Conservation (phyloP, 1,284 basidiomycete genomes). For the Calocybe gambosa region DNA sequence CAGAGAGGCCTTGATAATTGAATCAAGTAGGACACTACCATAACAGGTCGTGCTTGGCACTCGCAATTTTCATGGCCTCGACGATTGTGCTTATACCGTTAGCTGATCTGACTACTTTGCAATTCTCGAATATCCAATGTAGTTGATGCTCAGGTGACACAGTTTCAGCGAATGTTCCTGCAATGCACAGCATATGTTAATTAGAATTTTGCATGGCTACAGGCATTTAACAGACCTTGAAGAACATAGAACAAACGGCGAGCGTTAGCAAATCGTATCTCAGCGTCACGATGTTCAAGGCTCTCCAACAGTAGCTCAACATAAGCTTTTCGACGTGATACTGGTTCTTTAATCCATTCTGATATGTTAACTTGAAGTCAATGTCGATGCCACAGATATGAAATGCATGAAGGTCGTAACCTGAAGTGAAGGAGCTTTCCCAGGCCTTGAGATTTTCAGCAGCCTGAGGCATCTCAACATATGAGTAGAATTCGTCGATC, state of each 20-base stretch:
- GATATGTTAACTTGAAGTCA: neutral
- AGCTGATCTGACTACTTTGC: slow-evolving; percentile 76
- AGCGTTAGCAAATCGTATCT: slow-evolving; percentile 82
- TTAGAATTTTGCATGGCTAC: neutral
- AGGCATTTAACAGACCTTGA: slow-evolving; percentile 57
- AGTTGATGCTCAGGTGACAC: slow-evolving; percentile 90
- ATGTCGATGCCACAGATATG: neutral
- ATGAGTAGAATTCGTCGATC: slow-evolving; percentile 98
- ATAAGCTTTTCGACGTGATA: slow-evolving; percentile 61
- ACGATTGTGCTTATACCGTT: slow-evolving; percentile 85
- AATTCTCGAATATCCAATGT: slow-evolving; percentile 94
- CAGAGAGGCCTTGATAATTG: neutral
- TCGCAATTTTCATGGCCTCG: slow-evolving; percentile 86
- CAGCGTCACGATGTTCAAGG: slow-evolving; percentile 80
- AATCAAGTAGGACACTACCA: slow-evolving; percentile 39
- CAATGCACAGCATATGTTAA: neutral
- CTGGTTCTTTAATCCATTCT: slow-evolving; percentile 77
- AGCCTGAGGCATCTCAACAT: slow-evolving; percentile 91
- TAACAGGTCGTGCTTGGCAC: slow-evolving; percentile 81
- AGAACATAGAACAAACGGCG: slow-evolving; percentile 83
- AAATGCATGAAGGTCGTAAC: slow-evolving; percentile 29
- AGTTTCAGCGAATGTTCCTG: slow-evolving; percentile 90
- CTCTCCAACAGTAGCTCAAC: slow-evolving; percentile 79
- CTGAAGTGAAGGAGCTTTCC: slow-evolving; percentile 75
- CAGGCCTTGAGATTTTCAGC: slow-evolving; percentile 85